A percentile compares a stretch with the other conserved stretches of the same genome.
Conservation (phyloP, 176 grass and related monocot genomes). For the Eremochloa ophiuroides region DNA sequence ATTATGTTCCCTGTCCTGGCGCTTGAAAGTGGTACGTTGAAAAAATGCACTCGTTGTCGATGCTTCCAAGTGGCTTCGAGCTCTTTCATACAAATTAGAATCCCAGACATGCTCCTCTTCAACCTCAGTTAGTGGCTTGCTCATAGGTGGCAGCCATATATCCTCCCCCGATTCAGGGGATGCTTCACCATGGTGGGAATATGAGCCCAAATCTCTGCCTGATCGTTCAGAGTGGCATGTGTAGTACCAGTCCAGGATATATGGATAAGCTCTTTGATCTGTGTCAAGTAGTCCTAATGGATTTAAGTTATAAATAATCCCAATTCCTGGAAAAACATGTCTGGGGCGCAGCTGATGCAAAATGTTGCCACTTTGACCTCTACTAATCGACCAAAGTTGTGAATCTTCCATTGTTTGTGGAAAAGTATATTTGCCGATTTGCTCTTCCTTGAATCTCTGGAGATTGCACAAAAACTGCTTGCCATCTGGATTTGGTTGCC, state of each 20-base stretch:
- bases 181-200: background rate
- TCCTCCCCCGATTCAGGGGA: background rate
- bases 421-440: slow-evolving; percentile 39
- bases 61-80: slow-evolving; percentile 48
- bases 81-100: slow-evolving; percentile 34
- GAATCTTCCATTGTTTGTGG: slow-evolving; percentile 43
- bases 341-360: slow-evolving; percentile 22
- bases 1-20: background rate
- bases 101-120: slow-evolving; percentile 26
- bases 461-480: slow-evolving; percentile 69
- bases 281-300: slow-evolving; percentile 49
- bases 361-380: slow-evolving; percentile 15
- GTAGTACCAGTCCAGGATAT: slow-evolving; percentile 90
- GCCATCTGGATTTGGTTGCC: slow-evolving; percentile 53
- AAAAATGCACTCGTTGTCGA: slow-evolving; percentile 70
- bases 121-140: slow-evolving; percentile 34
- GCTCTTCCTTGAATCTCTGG: slow-evolving; percentile 67
- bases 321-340: slow-evolving; percentile 1
- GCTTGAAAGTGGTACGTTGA: slow-evolving; percentile 19
- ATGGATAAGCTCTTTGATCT: slow-evolving; percentile 57
- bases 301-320: slow-evolving; percentile 40
- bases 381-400: slow-evolving; percentile 28
- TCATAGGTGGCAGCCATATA: background rate
- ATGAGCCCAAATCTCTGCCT: slow-evolving; percentile 12
- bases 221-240: slow-evolving; percentile 17